Evolutionary conservation across 345 rosid species (phyloP), one percentile per base, ranked within the genome.

Genomic region (Mallotus nudiflorus): DNA sequence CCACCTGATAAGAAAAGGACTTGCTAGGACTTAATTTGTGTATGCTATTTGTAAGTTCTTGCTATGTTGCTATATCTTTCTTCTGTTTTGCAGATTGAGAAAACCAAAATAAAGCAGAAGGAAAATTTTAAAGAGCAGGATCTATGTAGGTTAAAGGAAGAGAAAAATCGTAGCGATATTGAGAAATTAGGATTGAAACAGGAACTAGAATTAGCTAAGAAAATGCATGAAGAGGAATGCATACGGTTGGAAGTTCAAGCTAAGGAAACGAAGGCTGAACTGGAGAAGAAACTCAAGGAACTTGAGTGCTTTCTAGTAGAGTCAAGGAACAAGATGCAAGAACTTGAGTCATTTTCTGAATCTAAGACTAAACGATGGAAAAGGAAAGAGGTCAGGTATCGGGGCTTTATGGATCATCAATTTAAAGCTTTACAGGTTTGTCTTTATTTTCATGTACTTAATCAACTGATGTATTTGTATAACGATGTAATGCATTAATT

Each of bases 301-400:
- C 82, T 85, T 13, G 92, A 92, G 81, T 42, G 56, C 66, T 80
- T 75, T 44, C 78, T 83, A 28, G 75, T 49, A 19, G 85, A 82
- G 65, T 88, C 94, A 55, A 85, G 76, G 67, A 85, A 78, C 77
- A 87, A 80, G 79, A 85, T 84, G 82, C 78, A 87, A 81, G 94
- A 95, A 73, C 89, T 92, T 5, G 91, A 95, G 77, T 86, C 88
- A 53, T 82, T 82, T 62, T 80, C 87, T 74, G 86, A 88, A 75
- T 80, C 87, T 42, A 88, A 87, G 82, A 79, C 79, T 69, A 84
- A 74, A 69, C 82, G 85, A 72, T 95, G 96, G 98, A 88, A 81
- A 75, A 83, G 80, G 70, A 90, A 85, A 75, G 97, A 90, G 72
- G 50, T 57, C 61, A 76, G 81, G 42, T 95, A 83, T 76, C 83